Base-by-base conservation (phyloP, 1,284 basidiomycete species). In the Cystobasidium sp. region DNA sequence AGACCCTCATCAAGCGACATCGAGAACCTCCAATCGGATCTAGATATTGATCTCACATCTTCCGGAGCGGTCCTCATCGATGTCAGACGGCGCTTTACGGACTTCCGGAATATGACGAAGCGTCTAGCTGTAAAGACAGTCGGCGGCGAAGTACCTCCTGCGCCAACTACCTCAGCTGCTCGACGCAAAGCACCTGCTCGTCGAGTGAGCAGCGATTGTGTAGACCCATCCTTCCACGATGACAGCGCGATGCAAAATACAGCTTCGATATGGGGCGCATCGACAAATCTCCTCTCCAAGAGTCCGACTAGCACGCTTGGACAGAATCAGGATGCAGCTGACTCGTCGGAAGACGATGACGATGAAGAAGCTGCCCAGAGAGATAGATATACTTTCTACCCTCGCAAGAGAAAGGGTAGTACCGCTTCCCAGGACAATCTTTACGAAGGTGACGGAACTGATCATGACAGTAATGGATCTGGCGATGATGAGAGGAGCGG, bases 11-110 rank as follows among this genome's bases (percentile, higher is more conserved):
- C 70, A 7, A 64, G 59, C 31, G 70, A 73, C 52, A 66, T 73
- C 22, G 62, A 73, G 46, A 59, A 62, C 10, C 39, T 65, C 3
- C 62, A 65, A 46, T 43, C 20, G 14, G 59, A 62, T 44, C 62
- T 65, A 10, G 70, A 73, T 37, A 64, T 73, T 7, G 70, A 73
- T 49, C 70, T 73, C 31, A 46, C 49, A 18, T 65, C 70, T 14
- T 73, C 70, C 14, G 70, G 70, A 31, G 70, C 70, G 22, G 70
- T 73, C 37, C 46, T 73, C 20, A 73, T 73, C 53, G 70, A 73
- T 24, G 66, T 73, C 24, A 49, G 63, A 16, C 62, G 70, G 12
- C 70, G 70, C 9, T 73, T 73, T 43, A 65, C 56, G 4, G 70
- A 73, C 20, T 56, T 73, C 14, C 39, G 70, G 8, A 73, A 73